Evolutionary conservation across 202 grass and related monocot genomes (phyloP).

Genomic region (Zizania palustris): DNA sequence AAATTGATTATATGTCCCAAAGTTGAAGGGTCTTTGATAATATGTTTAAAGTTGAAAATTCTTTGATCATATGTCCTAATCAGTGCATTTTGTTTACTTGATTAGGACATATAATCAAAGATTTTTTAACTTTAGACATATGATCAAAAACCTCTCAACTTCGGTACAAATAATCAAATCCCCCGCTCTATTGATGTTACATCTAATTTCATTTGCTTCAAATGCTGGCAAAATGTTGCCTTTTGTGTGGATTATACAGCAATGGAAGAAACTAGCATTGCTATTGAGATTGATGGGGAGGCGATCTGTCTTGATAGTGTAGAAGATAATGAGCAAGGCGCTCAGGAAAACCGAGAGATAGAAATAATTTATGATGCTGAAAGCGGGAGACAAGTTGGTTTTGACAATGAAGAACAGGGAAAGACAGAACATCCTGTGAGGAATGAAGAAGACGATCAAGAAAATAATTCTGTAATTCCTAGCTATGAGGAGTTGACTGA

Average conservation of each 20-base stretch:
- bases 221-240: conserved; percentile 14
- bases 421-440: conserved; percentile 33
- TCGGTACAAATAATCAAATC: too few species aligned
- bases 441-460: conserved; percentile 48
- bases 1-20: too few species aligned
- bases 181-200: not conserved
- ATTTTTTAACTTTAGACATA: too few species aligned
- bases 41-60: too few species aligned
- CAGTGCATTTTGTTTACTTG: too few species aligned
- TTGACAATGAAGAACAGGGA: conserved; percentile 34
- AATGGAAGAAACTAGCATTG: conserved; percentile 65
- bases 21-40: too few species aligned
- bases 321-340: conserved; percentile 50
- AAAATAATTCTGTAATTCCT: conserved; percentile 50
- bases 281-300: conserved; percentile 78
- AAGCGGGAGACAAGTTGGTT: conserved; percentile 42
- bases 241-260: conserved; percentile 42
- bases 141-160: too few species aligned
- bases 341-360: conserved; percentile 49
- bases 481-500: conserved; percentile 72
- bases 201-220: not conserved
- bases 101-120: too few species aligned
- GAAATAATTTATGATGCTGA: conserved; percentile 50
- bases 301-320: conserved; percentile 63
- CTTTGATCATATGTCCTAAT: too few species aligned